phyloP scores from a whole-genome alignment of 164 flowering plant genomes.

The Kingdonia uniflora region DNA sequence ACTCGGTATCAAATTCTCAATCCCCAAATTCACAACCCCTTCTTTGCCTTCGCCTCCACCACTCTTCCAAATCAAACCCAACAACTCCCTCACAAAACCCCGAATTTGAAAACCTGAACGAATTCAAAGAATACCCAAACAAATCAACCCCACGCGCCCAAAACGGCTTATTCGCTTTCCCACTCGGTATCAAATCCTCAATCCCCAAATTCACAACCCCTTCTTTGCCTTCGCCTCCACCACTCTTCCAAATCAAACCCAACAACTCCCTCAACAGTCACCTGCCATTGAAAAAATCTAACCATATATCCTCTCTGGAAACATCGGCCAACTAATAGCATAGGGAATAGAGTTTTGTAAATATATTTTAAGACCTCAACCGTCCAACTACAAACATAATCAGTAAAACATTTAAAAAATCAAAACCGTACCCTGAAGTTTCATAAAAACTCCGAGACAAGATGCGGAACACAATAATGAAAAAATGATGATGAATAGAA shows the following conservation, averaged over 20 bases:
- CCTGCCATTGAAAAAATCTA: too few relatives aligned
- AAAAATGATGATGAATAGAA: too few relatives aligned
- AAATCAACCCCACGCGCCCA: conserved; percentile 82
- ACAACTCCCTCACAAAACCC: conserved; percentile 39
- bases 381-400: too few relatives aligned
- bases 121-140: conserved; percentile 78
- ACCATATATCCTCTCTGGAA: too few relatives aligned
- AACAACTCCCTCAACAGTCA: conserved; percentile 33
- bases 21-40: conserved; percentile 33
- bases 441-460: too few relatives aligned
- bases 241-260: conserved; percentile 15
- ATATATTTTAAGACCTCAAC: too few relatives aligned
- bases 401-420: too few relatives aligned
- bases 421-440: too few relatives aligned
- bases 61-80: conserved; percentile 17
- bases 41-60: conserved; percentile 21
- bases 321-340: too few relatives aligned
- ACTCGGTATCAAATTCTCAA: conserved; percentile 58
- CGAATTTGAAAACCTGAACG: conserved; percentile 49
- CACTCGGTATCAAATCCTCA: conserved; percentile 57
- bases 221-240: conserved; percentile 21
- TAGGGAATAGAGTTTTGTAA: too few relatives aligned
- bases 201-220: conserved; percentile 39
- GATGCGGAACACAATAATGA: too few relatives aligned
- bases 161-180: conserved; percentile 52